Percentiles rank a stretch among this genome's conserved stretches.
Conservation (phyloP, 2,329 filamentous ascomycete genomes). For the Cladosporium sp. region DNA sequence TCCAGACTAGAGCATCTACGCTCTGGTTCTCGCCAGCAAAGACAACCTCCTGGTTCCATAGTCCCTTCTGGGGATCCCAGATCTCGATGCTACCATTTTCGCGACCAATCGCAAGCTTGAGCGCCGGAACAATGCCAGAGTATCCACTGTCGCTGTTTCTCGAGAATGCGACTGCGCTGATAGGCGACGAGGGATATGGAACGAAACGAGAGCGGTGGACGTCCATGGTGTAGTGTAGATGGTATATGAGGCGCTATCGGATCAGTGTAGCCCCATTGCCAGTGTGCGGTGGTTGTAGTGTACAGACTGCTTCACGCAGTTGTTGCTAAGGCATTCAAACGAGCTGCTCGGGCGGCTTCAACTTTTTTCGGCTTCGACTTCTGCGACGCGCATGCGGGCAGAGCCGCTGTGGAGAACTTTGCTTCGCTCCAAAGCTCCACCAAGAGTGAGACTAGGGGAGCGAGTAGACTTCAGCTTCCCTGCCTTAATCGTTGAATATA, state of each 20-base stretch:
- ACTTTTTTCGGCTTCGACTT: conserved; percentile 6
- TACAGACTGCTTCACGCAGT: conserved; percentile 3
- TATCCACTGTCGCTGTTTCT: conserved; percentile 54
- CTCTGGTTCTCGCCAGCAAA: conserved; percentile 82
- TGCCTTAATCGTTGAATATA: neutral
- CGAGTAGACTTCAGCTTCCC: neutral
- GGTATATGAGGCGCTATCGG: neutral
- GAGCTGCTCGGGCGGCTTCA: neutral
- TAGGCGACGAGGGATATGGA: conserved; percentile 82
- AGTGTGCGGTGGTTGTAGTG: neutral
- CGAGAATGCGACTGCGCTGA: conserved; percentile 93
- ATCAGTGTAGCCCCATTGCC: conserved; percentile 6
- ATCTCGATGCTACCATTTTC: conserved; percentile 96
- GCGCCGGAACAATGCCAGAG: conserved; percentile 46
- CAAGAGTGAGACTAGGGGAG: too few relatives aligned
- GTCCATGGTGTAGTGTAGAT: conserved; percentile 60
- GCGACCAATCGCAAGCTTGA: conserved; percentile 82
- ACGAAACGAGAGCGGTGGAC: conserved; percentile 97
- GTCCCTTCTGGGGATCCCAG: conserved; percentile 80
- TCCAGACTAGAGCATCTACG: conserved; percentile 89
- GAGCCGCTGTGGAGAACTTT: neutral
- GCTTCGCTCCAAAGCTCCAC: too few relatives aligned
- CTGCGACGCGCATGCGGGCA: neutral
- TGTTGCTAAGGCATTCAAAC: neutral
- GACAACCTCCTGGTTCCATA: conserved; percentile 86